Evolutionary conservation across 176 grass and related monocot genomes (phyloP), one percentile per base, ranked within the genome.

Genomic region (Musa beccarii): DNA sequence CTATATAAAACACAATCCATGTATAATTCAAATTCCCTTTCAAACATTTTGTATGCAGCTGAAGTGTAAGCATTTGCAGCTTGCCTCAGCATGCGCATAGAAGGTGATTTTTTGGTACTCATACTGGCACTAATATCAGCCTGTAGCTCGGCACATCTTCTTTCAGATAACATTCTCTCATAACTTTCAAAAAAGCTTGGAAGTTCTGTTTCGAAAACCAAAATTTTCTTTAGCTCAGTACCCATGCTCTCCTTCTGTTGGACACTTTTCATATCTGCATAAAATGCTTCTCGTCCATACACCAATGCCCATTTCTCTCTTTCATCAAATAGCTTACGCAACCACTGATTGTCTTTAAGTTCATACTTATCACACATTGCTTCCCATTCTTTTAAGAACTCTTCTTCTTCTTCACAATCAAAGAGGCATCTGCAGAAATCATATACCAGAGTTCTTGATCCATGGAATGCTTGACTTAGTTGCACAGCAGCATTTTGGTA

Each of bases 31-130:
- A 96, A 96, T 76, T 96, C 87, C 74, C 65, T 90, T 81, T 96
- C 93, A 81, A 96, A 96, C 93, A 96, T 92, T 88, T 90, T 90
- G 83, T 90, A 92, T 67, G 89, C 93, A 71, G 89, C 75, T 77
- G 93, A 89, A 19, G 93, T 96, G 74, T 96, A 90, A 24, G 74
- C 84, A 92, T 86, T 90, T 49, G 87, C 85, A 80, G 89, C 87
- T 81, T 96, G 89, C 83, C 82, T 86, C 63, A 92, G 84, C 76
- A 96, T 88, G 65, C 93, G 81, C 87, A 96, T 96, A 66, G 93
- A 86, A 74, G 87, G 93, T 72, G 87, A 77, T 63, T 92, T 96
- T 64, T 92, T 92, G 66, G 73, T 88, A 78, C 79, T 86, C 54
- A 86, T 81, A 75, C 50, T 83, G 14, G 83, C 79, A 84, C 77